A percentile compares a stretch with the other conserved stretches of the same genome.
Evolutionary conservation across 345 rosid genomes (phyloP).

Genomic region (Ceriops decandra): DNA sequence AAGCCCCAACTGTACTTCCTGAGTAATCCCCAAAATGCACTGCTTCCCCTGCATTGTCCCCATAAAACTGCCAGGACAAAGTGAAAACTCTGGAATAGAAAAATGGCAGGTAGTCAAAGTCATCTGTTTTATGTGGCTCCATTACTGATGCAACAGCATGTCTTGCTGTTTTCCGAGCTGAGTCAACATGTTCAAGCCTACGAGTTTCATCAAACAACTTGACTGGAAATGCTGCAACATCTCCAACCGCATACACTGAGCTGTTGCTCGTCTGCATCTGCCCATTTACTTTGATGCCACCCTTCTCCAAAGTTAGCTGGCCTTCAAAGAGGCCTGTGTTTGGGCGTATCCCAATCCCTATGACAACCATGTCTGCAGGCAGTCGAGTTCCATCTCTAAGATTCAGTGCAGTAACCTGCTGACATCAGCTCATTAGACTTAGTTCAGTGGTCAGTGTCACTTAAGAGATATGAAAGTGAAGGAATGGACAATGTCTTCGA

Average conservation of each 20-base stretch:
- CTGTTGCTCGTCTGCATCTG: conserved; percentile 76
- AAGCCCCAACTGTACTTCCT: conserved; percentile 70
- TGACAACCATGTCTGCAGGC: conserved; percentile 80
- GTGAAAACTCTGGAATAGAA: conserved; percentile 89
- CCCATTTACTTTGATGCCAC: conserved; percentile 89
- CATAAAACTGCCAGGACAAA: conserved; percentile 92
- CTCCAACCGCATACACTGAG: conserved; percentile 87
- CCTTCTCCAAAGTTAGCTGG: conserved; percentile 81
- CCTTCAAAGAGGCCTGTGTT: conserved; percentile 92
- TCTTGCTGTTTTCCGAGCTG: conserved; percentile 76
- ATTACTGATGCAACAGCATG: conserved; percentile 73
- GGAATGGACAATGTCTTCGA: no score
- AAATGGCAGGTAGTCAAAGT: conserved; percentile 82
- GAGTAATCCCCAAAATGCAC: conserved; percentile 83
- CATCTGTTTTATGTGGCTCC: conserved; percentile 65
- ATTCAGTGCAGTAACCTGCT: conserved; percentile 76
- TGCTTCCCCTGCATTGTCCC: conserved; percentile 75
- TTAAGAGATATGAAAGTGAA: not conserved
- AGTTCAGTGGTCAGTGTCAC: not conserved
- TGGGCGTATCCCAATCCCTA: conserved; percentile 91
- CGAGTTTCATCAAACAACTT: conserved; percentile 69
- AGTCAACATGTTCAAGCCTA: conserved; percentile 96
- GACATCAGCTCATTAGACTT: conserved; percentile 13
- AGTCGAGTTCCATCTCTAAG: conserved; percentile 72
- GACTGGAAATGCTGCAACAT: conserved; percentile 89